Evolutionary conservation across 805 yeast species (phyloP), one percentile per base, ranked within the genome.

Genomic region (Cyberlindnera xylosilytica): DNA sequence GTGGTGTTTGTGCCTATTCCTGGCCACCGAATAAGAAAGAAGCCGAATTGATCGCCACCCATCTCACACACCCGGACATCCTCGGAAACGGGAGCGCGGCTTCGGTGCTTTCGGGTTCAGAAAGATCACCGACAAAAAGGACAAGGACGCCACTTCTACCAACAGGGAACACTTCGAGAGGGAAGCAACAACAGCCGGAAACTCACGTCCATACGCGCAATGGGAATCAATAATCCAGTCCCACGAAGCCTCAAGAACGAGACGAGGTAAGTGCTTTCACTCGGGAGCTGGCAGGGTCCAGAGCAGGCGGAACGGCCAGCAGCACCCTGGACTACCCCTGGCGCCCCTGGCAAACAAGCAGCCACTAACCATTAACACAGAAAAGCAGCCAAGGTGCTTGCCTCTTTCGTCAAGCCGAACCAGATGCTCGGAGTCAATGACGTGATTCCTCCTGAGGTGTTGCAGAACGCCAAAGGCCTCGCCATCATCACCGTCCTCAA

Each of bases 401-500:
- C 96, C 3, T 83, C 95, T 20, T 93, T 91, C 58, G 76, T 93
- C 57, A 91, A 91, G 65, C 98, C 99, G 8, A 91, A 93, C 66
- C 98, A 91, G 65, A 72, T 89, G 40, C 77, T 87, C 19, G 96
- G 96, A 35, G 89, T 91, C 15, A 95, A 89, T 36, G 71, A 82
- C 54, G 81, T 91, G 41, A 91, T 91, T 48, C 99, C 99, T 2
- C 95, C 96, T 20, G 81, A 81, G 22, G 80, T 91, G 3, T 73
- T 91, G 46, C 80, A 84, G 50, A 83, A 86, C 58, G 98, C 99
- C 31, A 87, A 88, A 61, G 99, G 99, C 23, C 72, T 91, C 39
- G 97, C 96, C 4, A 68, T 91, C 29, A 75, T 91, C 51, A 91
- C 98, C 0, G 97, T 93, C n/a, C 70, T 91, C 44, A 91, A 93